Evolutionary conservation across 257 asterid genomes (phyloP), one percentile per base, ranked within the genome.

Genomic region (Primulina huaijiensis): DNA sequence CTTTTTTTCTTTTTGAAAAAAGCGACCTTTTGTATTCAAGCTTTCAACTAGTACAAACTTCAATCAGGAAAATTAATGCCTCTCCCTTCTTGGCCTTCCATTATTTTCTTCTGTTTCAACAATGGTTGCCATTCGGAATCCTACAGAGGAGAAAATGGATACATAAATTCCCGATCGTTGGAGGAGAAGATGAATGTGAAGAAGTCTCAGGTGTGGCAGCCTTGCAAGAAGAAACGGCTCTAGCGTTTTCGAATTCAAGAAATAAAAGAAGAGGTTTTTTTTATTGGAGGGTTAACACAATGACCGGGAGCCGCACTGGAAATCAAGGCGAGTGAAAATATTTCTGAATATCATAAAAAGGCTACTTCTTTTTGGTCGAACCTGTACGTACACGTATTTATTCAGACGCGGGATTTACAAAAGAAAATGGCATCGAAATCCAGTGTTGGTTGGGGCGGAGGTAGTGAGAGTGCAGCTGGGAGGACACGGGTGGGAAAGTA

Each of bases 151-250:
- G 38, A 7, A 35, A 35, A 35, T 7, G 2, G 40, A 35, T 35
- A 0, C 1, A 23, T 35, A 35, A 35, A 35, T 35, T 35, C 40
- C 9, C 40, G 10, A 30, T 0, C 27, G 25, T 21, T 52, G 17
- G 31, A 43, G 59, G 73, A 74, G 67, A 79, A 81, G 75, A 89
- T 87, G 97, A 89, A 59, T 76, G 75, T 83, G 52, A 77, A 66
- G 5, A 91, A 91, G 91, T 89, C 96, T 58, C 97, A 87, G 74
- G 95, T 91, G 53, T 91, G 97, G 97, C 97, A 91, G 63, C 97
- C 96, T 74, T 89, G 96, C 74, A 91, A 91, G 80, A 91, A 91
- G 93, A 91, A 91, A 91, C 86, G 93, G 70, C 67, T 76, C 64
- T 79, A 74, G 63, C 19, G 34, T 66, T 7, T 73, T 46, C 33